Percentiles rank a stretch among this genome's conserved stretches.
These are phyloP conservation scores for Asterionellopsis glacialis DNA, from an alignment of 108 stramenopile genomes.

Conservation along the genomic window DNA sequence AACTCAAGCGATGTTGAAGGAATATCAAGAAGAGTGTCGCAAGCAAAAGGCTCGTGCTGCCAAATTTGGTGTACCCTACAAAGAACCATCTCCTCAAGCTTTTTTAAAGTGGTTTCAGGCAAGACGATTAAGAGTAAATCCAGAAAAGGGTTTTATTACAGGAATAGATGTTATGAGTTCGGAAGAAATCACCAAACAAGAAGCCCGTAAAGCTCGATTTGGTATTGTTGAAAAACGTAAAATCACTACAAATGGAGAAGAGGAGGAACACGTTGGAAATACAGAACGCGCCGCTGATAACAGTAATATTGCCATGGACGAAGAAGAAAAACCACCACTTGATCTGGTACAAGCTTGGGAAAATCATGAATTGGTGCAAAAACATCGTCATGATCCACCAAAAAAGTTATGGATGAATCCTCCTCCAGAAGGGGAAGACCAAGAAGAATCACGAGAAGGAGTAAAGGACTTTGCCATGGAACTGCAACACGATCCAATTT, in stretches of 20 bases:
- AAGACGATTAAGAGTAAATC: slow-evolving; percentile 52
- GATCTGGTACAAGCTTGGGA: slow-evolving; percentile 74
- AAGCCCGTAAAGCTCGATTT: slow-evolving; percentile 67
- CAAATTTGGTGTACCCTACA: slow-evolving; percentile 75
- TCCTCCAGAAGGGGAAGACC: slow-evolving; percentile 13
- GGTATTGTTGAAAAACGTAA: slow-evolving; percentile 20
- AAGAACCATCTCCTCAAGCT: slow-evolving; percentile 52
- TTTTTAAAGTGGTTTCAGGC: slow-evolving; percentile 76
- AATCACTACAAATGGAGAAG: slow-evolving; percentile 15
- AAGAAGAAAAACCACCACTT: slow-evolving; percentile 34
- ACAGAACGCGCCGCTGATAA: background rate
- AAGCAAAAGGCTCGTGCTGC: slow-evolving; percentile 62
- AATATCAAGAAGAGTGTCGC: slow-evolving; percentile 65
- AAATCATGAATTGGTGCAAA: slow-evolving; percentile 59
- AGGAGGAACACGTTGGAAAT: slow-evolving; percentile 8
- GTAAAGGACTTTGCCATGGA: slow-evolving; percentile 11
- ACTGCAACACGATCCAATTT: slow-evolving; percentile 20
- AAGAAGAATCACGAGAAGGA: slow-evolving; percentile 11
- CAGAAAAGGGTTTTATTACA: slow-evolving; percentile 62
- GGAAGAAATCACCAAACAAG: slow-evolving; percentile 58
- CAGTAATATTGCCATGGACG: slow-evolving; percentile 10
- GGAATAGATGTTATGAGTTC: slow-evolving; percentile 69
- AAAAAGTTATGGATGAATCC: slow-evolving; percentile 18
- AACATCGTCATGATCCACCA: slow-evolving; percentile 60
- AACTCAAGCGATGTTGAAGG: slow-evolving; percentile 44